Base-by-base conservation (phyloP, 1,284 basidiomycete species). In the Melanopsichium pennsylvanicum region DNA sequence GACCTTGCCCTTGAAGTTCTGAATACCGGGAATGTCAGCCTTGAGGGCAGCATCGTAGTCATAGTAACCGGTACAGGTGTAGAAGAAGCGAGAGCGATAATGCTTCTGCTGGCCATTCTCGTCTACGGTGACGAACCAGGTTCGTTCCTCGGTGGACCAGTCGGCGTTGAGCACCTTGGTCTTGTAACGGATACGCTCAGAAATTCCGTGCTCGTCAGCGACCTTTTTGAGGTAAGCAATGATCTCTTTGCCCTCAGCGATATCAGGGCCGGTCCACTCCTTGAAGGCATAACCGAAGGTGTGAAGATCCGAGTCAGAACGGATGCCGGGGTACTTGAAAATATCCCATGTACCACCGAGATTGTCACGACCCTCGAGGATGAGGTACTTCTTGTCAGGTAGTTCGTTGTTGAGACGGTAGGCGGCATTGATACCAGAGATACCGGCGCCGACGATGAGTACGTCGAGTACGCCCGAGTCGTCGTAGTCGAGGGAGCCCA, bases 351-450 rank as follows among this genome's bases (percentile, higher is more conserved):
- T 79, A 23, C 77, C 77, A 27, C 75, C 75, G 38, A 77, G 41
- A 16, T 66, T 42, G 25, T 52, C 42, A 13, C 74, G 46, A 21
- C 45, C 50, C 45, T 77, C 75, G 36, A 77, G 26, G 33, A 77
- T 71, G 37, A 55, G 11, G 38, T 67, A 77, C 48, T 72, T 70
- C 31, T 70, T 75, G 43, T 69, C 56, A 19, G 66, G 72, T 21
- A 73, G 63, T 37, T 64, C 44, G 22, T 70, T 61, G 15, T 61
- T 36, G 42, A 74, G 56, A 37, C 78, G 70, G 56, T 80, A 80
- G 18, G 72, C 73, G 38, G 75, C 74, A 49, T 79, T 79, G 66
- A 79, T 76, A 46, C 78, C 78, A 16, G 75, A 78, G 64, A 79
- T 70, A 56, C 77, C 77, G 33, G 76, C 74, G 34, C 77, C 77